Conservation (phyloP, 2,329 filamentous ascomycete species). For the Talaromyces sp. region DNA sequence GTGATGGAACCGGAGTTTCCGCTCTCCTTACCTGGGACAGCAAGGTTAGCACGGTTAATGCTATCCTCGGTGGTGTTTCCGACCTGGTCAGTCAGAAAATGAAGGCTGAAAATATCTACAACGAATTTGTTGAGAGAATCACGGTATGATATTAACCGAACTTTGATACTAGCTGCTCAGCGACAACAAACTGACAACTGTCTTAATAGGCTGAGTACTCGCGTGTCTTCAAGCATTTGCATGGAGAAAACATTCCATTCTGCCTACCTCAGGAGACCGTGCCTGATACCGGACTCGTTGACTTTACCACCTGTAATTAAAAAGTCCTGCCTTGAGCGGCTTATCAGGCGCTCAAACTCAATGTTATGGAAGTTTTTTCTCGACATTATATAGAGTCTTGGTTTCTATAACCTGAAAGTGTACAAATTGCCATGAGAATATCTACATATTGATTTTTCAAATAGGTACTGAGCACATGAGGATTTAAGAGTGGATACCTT, state of each 20-base stretch:
- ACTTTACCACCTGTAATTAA: neutral
- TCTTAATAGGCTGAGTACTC: neutral
- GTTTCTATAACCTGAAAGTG: neutral
- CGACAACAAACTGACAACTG: neutral
- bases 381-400: neutral
- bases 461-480: neutral
- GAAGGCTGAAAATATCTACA: constrained; percentile 38
- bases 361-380: neutral
- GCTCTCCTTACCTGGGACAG: constrained; percentile 46
- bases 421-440: neutral
- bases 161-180: neutral
- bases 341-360: neutral
- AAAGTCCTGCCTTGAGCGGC: neutral
- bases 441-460: neutral
- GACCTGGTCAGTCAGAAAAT: constrained; percentile 40
- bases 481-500: neutral
- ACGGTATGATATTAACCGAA: neutral
- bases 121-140: constrained; percentile 28
- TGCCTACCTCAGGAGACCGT: neutral
- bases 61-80: constrained; percentile 39
- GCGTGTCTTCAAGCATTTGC: neutral
- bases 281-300: neutral
- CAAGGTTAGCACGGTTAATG: constrained; percentile 42
- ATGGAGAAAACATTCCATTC: neutral
- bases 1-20: constrained; percentile 40